Percentiles rank a stretch among this genome's conserved stretches.
phyloP scores from a whole-genome alignment of 2,329 filamentous ascomycete species.

The Paecilomyces formosus region DNA sequence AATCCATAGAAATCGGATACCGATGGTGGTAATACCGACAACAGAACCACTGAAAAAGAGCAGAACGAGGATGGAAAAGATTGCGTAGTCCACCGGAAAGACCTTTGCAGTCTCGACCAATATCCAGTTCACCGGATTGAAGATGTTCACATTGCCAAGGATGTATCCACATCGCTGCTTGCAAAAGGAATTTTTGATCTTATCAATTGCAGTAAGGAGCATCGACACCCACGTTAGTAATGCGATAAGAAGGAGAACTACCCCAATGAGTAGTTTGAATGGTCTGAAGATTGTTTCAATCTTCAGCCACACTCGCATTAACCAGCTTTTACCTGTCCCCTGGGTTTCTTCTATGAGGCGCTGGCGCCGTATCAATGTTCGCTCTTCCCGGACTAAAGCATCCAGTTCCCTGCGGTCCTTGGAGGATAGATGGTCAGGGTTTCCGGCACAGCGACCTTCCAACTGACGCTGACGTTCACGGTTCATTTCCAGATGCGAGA shows the following conservation, averaged over 20 bases:
- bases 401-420: constrained; percentile 89
- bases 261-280: constrained; percentile 77
- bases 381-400: constrained; percentile 77
- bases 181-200: constrained; percentile 91
- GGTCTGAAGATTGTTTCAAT: constrained; percentile 76
- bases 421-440: constrained; percentile 64
- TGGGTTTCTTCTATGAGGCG: constrained; percentile 63
- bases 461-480: constrained; percentile 87
- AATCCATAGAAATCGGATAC: constrained; percentile 95
- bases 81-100: constrained; percentile 86
- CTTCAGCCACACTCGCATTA: constrained; percentile 73
- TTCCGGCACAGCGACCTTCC: constrained; percentile 74
- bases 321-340: constrained; percentile 66
- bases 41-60: constrained; percentile 87
- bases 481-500: constrained; percentile 76
- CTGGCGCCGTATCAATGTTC: constrained; percentile 82
- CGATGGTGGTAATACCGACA: constrained; percentile 74
- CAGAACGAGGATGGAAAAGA: constrained; percentile 77
- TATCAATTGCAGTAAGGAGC: constrained; percentile 93
- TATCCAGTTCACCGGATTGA: constrained; percentile 91
- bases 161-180: constrained; percentile 88
- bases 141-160: constrained; percentile 77
- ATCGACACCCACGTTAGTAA: constrained; percentile 81
- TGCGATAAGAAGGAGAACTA: constrained; percentile 66
- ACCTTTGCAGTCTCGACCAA: constrained; percentile 71